phyloP scores from a whole-genome alignment of 148 eudicot genomes.

The Fallopia convolvulus region DNA sequence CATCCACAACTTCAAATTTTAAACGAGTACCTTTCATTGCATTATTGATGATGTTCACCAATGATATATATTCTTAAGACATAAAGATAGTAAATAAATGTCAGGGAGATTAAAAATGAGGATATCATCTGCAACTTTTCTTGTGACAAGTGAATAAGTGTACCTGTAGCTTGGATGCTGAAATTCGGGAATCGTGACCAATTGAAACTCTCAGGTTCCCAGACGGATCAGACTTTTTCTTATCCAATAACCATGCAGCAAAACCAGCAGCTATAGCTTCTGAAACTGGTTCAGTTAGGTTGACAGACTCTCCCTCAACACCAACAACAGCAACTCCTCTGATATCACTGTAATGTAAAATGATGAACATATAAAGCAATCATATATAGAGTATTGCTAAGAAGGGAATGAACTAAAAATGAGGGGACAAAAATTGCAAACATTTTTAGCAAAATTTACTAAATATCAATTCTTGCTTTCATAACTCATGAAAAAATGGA shows the following conservation, averaged over 20 bases:
- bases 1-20: neutral
- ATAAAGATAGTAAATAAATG: neutral
- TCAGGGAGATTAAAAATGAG: neutral
- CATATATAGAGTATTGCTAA: neutral
- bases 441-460: neutral
- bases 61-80: neutral
- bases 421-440: neutral
- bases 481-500: neutral
- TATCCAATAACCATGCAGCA: constrained; percentile 79
- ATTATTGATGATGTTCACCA: neutral
- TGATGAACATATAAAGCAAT: neutral
- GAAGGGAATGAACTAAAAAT: neutral
- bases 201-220: constrained; percentile 61
- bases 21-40: neutral
- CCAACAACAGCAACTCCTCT: constrained; percentile 98
- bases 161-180: constrained; percentile 90
- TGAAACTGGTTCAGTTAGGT: constrained; percentile 80
- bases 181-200: constrained; percentile 93
- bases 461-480: neutral
- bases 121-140: neutral
- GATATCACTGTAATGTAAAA: constrained; percentile 61
- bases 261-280: constrained; percentile 98
- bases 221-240: constrained; percentile 51
- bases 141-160: neutral
- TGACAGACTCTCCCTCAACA: constrained; percentile 87